Conservation (phyloP, 768 basidiomycete genomes). For the Suillus cothurnatus region DNA sequence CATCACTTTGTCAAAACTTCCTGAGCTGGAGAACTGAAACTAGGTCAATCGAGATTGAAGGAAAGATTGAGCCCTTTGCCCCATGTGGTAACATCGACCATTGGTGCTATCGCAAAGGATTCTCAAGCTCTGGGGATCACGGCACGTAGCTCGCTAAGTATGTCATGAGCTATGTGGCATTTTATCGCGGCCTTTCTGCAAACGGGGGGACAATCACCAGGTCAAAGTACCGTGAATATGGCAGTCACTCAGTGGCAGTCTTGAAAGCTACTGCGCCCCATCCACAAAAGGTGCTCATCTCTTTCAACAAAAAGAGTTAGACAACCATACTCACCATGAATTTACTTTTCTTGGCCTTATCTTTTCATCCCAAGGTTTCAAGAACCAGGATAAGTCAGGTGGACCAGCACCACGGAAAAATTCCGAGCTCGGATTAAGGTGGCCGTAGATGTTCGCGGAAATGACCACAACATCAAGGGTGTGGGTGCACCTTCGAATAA, state of each 20-base stretch:
- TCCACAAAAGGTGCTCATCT: background rate
- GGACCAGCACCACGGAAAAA: background rate
- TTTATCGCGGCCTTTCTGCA: background rate
- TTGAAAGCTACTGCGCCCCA: background rate
- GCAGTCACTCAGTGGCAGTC: background rate
- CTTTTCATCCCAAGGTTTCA: background rate
- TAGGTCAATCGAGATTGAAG: slow-evolving; percentile 1
- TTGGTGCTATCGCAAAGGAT: slow-evolving; percentile 1
- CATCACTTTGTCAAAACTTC: background rate
- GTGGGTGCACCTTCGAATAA: background rate
- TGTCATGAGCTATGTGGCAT: background rate
- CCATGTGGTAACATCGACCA: background rate
- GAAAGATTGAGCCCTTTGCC: background rate
- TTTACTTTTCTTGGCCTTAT: slow-evolving; percentile 5
- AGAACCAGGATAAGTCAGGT: background rate
- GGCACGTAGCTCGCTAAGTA: background rate
- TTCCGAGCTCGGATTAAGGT: slow-evolving; percentile 1
- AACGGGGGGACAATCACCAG: too few relatives aligned
- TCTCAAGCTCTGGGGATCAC: background rate
- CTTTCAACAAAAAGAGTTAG: background rate
- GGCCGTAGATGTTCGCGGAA: background rate
- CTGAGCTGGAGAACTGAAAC: slow-evolving; percentile 1
- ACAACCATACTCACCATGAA: background rate
- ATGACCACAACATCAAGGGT: slow-evolving; percentile 5
- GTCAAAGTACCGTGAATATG: background rate